Conservation (phyloP, 768 basidiomycete genomes). For the Cantharellus cinnabarinus region DNA sequence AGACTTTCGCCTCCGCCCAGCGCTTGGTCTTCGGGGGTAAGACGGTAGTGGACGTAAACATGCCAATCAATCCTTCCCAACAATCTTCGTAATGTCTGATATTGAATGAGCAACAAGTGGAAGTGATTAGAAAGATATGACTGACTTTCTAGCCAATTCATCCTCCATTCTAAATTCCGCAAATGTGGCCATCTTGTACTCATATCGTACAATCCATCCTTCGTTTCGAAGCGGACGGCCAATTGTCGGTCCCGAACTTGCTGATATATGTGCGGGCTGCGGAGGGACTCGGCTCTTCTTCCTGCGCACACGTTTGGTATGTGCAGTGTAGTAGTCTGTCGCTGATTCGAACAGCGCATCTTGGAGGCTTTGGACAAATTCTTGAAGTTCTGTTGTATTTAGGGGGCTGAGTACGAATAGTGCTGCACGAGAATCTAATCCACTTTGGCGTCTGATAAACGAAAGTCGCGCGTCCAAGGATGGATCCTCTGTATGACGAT, state of each 20-base stretch:
- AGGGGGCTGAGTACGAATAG: constrained; percentile 93
- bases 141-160: constrained; percentile 80
- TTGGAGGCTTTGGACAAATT: constrained; percentile 74
- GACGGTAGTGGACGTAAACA: constrained; percentile 76
- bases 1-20: constrained; percentile 96
- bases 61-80: constrained; percentile 59
- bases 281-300: constrained; percentile 50
- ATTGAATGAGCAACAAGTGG: neutral
- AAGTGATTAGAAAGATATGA: constrained; percentile 6
- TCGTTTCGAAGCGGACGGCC: constrained; percentile 41
- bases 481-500: constrained; percentile 45
- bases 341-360: constrained; percentile 77
- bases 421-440: constrained; percentile 77
- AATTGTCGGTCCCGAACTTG: constrained; percentile 4
- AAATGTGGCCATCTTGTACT: constrained; percentile 94
- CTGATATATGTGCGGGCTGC: constrained; percentile 10
- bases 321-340: constrained; percentile 79
- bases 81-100: constrained; percentile 89
- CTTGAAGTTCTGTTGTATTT: constrained; percentile 58
- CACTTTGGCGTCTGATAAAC: constrained; percentile 69
- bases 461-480: constrained; percentile 66
- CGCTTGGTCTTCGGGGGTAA: constrained; percentile 85
- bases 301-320: constrained; percentile 77
- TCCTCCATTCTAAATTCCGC: constrained; percentile 88
- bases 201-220: constrained; percentile 92